These are phyloP conservation scores for Beauveria australis DNA, from an alignment of 2,329 filamentous ascomycete species.

Conservation along the genomic window DNA sequence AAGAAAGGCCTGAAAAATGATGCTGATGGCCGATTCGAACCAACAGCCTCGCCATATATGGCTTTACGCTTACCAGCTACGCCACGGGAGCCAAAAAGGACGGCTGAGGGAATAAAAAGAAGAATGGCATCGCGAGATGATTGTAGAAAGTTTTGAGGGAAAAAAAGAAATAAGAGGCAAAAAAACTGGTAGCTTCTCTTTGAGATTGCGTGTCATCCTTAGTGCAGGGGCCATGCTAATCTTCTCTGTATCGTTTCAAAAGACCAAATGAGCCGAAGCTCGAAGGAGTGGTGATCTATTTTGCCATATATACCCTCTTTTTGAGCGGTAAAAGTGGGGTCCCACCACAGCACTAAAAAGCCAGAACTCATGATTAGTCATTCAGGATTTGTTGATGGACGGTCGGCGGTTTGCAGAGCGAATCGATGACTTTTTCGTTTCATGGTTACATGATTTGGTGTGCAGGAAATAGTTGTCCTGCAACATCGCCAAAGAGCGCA, in stretches of 20 bases:
- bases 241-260: conserved; percentile 49
- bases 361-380: too few species aligned
- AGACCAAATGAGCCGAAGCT: conserved; percentile 12
- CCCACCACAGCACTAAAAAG: rapidly evolving
- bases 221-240: conserved; percentile 81
- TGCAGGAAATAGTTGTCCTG: too few species aligned
- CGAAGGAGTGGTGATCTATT: neutral
- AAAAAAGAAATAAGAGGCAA: neutral
- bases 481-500: too few species aligned
- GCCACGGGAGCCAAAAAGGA: neutral
- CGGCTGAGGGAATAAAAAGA: neutral
- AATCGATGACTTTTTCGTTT: too few species aligned
- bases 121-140: neutral
- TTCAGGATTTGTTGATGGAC: too few species aligned
- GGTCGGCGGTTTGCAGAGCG: too few species aligned
- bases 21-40: neutral
- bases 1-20: neutral
- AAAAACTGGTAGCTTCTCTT: conserved; percentile 12
- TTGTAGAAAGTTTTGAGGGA: neutral
- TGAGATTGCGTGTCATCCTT: conserved; percentile 53
- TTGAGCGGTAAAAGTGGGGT: neutral
- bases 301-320: neutral
- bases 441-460: too few species aligned
- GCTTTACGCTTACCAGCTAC: neutral
- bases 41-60: neutral